phyloP scores from a whole-genome alignment of 371 early-diverging fungal genomes.

The Conidiobolus incongruus region DNA sequence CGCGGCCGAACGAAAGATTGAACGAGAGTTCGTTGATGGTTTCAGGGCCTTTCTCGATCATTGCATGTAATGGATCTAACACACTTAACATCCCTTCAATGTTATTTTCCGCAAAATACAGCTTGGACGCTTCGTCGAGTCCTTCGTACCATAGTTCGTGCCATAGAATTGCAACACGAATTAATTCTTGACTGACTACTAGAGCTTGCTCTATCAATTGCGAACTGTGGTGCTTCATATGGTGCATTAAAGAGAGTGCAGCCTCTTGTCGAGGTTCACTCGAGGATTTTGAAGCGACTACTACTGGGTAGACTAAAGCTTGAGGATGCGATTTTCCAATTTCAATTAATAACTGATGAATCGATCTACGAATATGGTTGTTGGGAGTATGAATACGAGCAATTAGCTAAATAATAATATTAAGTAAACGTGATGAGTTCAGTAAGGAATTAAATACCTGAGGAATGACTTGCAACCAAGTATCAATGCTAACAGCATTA shows the following conservation, averaged over 20 bases:
- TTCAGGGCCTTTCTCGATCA: conserved; percentile 79
- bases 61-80: conserved; percentile 71
- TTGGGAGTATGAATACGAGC: conserved; percentile 83
- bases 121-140: conserved; percentile 71
- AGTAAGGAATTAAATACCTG: no score
- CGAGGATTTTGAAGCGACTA: conserved; percentile 88
- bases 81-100: conserved; percentile 81
- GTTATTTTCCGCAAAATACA: conserved; percentile 72
- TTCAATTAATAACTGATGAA: conserved; percentile 75
- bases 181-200: conserved; percentile 88
- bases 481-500: conserved; percentile 71
- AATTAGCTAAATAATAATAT: conserved; percentile 55
- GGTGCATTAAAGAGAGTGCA: conserved; percentile 79
- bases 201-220: conserved; percentile 82
- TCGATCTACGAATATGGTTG: conserved; percentile 58
- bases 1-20: conserved; percentile 82
- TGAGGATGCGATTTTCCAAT: conserved; percentile 93
- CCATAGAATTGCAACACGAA: conserved; percentile 90
- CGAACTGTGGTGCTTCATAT: conserved; percentile 66
- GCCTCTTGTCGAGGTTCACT: conserved; percentile 47
- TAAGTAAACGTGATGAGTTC: no score
- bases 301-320: conserved; percentile 86
- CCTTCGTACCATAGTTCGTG: conserved; percentile 97
- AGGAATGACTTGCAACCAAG: conserved; percentile 97
- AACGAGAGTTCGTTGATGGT: conserved; percentile 86